Conservation (phyloP, 192 early-diverging fungal species). For the Umbelopsis isabellina region DNA sequence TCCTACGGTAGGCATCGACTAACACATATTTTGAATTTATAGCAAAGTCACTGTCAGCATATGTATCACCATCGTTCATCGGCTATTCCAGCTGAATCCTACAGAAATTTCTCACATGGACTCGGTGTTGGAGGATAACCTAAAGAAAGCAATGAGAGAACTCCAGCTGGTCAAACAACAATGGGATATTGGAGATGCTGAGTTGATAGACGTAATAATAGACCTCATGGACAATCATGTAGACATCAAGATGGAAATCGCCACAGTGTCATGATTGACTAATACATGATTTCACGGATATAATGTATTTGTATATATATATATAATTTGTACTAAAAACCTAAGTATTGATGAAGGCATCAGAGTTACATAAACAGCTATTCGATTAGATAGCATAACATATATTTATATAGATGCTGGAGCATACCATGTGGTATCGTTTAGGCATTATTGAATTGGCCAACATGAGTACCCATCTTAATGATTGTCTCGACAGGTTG, state of each 20-base stretch:
- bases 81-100: neutral
- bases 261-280: neutral
- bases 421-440: no score
- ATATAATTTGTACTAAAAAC: neutral
- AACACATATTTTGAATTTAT: no score
- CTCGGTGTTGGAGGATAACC: neutral
- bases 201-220: neutral
- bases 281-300: no score
- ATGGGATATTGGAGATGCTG: constrained; percentile 15
- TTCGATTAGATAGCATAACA: no score
- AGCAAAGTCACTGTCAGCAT: neutral
- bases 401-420: no score
- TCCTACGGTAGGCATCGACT: neutral
- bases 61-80: neutral
- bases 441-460: neutral
- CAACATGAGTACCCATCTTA: constrained; percentile 44
- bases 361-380: no score
- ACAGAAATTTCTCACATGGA: neutral
- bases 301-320: constrained; percentile 2
- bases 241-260: constrained; percentile 8
- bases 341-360: no score
- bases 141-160: neutral
- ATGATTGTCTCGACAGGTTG: constrained; percentile 66
- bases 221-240: neutral
- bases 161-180: neutral